A percentile compares a stretch with the other conserved stretches of the same genome.
Conservation (phyloP, 352 stramenopile species). For the Saprolegnia parasitica region DNA sequence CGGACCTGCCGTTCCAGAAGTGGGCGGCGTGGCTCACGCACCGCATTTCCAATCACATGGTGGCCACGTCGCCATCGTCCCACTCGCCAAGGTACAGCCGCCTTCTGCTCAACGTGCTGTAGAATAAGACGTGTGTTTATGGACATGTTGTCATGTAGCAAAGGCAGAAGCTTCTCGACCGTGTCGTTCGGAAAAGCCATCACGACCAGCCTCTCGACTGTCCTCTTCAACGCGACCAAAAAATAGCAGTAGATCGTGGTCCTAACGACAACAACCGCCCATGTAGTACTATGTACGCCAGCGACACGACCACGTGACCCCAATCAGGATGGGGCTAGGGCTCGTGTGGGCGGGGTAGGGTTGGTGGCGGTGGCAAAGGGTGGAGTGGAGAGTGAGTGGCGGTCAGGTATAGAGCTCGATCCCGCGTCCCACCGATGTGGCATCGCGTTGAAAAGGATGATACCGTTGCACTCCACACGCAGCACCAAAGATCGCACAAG, state of each 20-base stretch:
- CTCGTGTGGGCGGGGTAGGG: too few species aligned
- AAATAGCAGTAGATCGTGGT: background rate
- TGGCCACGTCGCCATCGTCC: background rate
- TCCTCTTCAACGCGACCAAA: slow-evolving; percentile 6
- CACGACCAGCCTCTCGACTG: slow-evolving; percentile 2
- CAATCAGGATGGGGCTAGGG: too few species aligned
- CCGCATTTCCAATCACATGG: slow-evolving; percentile 42
- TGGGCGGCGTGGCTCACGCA: slow-evolving; percentile 84
- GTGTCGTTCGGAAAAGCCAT: slow-evolving; percentile 12
- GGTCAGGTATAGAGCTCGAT: too few species aligned
- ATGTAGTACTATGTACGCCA: too few species aligned
- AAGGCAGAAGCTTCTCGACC: slow-evolving; percentile 1
- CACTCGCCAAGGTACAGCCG: background rate
- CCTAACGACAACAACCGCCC: too few species aligned
- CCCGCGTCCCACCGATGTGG: too few species aligned
- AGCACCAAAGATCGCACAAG: too few species aligned
- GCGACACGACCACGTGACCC: too few species aligned
- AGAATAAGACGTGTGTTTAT: background rate
- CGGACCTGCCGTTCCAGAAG: slow-evolving; percentile 65
- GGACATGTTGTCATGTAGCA: background rate
- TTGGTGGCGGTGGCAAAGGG: too few species aligned
- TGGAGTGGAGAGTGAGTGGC: too few species aligned
- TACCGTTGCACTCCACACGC: too few species aligned
- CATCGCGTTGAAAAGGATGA: too few species aligned
- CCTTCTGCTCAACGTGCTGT: background rate